Percentiles rank a stretch among this genome's conserved stretches.
Conservation (phyloP, 208 protist species). For the Balamuthia mandrillaris region DNA sequence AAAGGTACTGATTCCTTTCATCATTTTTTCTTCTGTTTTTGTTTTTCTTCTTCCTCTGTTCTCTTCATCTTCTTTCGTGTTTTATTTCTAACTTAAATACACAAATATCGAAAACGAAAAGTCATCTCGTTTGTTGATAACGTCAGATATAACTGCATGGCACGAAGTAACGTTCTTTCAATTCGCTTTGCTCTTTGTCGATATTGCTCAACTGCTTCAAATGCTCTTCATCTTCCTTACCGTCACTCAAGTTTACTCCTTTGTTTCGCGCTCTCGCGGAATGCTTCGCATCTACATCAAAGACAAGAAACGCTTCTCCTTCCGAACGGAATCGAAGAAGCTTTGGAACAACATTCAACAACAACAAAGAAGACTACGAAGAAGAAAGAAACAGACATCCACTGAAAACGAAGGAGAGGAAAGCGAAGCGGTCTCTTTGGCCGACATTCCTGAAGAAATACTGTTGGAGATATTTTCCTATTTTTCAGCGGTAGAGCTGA, state of each 20-base stretch:
- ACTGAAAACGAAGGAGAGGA: too few relatives aligned
- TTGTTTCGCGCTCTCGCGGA: not conserved
- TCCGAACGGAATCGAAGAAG: too few relatives aligned
- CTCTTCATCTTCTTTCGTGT: too few relatives aligned
- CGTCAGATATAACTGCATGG: not conserved
- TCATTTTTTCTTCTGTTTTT: too few relatives aligned
- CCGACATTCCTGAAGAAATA: not conserved
- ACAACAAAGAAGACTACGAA: too few relatives aligned
- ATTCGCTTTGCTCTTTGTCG: not conserved
- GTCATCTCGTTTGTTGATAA: not conserved
- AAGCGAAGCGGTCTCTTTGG: too few relatives aligned
- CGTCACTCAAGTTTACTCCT: not conserved
- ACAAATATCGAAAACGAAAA: too few relatives aligned
- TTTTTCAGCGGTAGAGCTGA: not conserved
- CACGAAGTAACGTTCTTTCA: not conserved
- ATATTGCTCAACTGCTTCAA: not conserved
- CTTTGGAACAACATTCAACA: too few relatives aligned
- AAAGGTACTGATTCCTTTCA: too few relatives aligned
- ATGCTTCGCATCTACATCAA: not conserved
- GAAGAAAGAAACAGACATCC: too few relatives aligned
- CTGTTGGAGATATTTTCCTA: not conserved
- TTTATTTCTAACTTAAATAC: too few relatives aligned
- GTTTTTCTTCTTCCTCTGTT: too few relatives aligned
- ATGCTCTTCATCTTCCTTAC: not conserved
- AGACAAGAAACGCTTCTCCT: not conserved